A percentile compares a stretch with the other conserved stretches of the same genome.
Evolutionary conservation across 805 yeast species (phyloP).

Genomic region (Ogataea allantospora): DNA sequence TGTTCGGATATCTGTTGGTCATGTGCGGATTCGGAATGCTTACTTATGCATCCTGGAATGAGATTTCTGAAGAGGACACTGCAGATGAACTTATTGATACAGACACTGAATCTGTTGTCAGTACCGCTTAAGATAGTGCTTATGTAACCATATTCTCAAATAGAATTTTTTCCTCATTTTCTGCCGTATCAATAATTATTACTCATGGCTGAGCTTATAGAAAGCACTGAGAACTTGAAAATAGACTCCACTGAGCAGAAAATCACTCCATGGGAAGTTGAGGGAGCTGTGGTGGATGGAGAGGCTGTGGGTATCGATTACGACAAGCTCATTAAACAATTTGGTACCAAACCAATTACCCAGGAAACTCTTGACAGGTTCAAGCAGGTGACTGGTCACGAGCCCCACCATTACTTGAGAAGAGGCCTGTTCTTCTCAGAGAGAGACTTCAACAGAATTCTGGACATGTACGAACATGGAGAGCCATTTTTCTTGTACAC

Average conservation of each 20-base stretch:
- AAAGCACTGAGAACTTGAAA: slow-evolving; percentile 8
- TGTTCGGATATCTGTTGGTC: slow-evolving; percentile 68
- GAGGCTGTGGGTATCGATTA: slow-evolving; percentile 88
- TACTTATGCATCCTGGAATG: slow-evolving; percentile 64
- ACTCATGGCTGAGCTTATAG: slow-evolving; percentile 8
- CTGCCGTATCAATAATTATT: neutral
- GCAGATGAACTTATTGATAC: slow-evolving; percentile 34
- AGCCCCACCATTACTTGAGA: slow-evolving; percentile 86
- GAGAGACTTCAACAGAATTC: slow-evolving; percentile 73
- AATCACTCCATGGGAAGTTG: slow-evolving; percentile 98
- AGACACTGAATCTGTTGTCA: slow-evolving; percentile 33
- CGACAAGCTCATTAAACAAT: slow-evolving; percentile 78
- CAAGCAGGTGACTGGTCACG: slow-evolving; percentile 77
- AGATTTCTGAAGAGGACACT: slow-evolving; percentile 44
- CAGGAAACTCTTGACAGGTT: slow-evolving; percentile 74
- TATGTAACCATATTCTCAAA: neutral
- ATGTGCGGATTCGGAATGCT: slow-evolving; percentile 67
- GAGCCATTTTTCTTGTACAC: slow-evolving; percentile 94
- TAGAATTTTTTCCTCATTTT: neutral
- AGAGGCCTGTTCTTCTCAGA: slow-evolving; percentile 93
- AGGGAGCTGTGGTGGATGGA: slow-evolving; percentile 97
- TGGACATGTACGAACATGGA: slow-evolving; percentile 89
- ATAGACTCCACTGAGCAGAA: slow-evolving; percentile 43
- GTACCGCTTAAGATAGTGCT: slow-evolving; percentile 16
- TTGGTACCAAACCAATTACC: slow-evolving; percentile 77